Evolutionary conservation across 495 filamentous ascomycete species (phyloP).

Genomic region (Daldinia loculata): DNA sequence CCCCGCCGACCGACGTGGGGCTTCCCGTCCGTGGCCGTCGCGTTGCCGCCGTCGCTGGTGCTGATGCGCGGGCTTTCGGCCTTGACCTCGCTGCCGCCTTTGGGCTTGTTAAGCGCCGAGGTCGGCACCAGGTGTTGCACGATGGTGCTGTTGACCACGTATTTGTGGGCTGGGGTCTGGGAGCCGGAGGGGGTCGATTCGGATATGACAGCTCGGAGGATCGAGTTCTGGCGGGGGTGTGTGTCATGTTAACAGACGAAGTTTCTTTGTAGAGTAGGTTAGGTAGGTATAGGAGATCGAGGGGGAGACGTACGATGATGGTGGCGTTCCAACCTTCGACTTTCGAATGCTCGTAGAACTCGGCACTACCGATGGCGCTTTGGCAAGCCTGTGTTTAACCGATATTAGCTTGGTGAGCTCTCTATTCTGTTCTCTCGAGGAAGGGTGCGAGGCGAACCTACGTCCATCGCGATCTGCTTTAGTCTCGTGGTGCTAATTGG

Average conservation of each 20-base stretch:
- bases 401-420: slow-evolving; percentile 29
- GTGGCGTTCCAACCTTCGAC: slow-evolving; percentile 85
- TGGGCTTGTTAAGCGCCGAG: slow-evolving; percentile 62
- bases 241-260: slow-evolving; percentile 3
- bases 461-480: slow-evolving; percentile 82
- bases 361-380: slow-evolving; percentile 70
- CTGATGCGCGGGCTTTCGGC: slow-evolving; percentile 46
- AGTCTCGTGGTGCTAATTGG: slow-evolving; percentile 79
- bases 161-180: slow-evolving; percentile 74
- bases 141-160: slow-evolving; percentile 95
- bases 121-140: slow-evolving; percentile 83
- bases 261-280: background rate
- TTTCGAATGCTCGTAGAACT: slow-evolving; percentile 81
- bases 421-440: slow-evolving; percentile 4
- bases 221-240: slow-evolving; percentile 69
- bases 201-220: slow-evolving; percentile 84
- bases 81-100: slow-evolving; percentile 49
- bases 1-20: slow-evolving; percentile 80
- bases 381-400: slow-evolving; percentile 76
- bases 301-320: slow-evolving; percentile 77
- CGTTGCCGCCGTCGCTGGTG: slow-evolving; percentile 52
- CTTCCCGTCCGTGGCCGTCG: slow-evolving; percentile 61
- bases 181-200: slow-evolving; percentile 72
- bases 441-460: slow-evolving; percentile 55
- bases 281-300: background rate